These are phyloP conservation scores for Starmerella vaccinii DNA, from an alignment of 805 yeast species.

Conservation along the genomic window DNA sequence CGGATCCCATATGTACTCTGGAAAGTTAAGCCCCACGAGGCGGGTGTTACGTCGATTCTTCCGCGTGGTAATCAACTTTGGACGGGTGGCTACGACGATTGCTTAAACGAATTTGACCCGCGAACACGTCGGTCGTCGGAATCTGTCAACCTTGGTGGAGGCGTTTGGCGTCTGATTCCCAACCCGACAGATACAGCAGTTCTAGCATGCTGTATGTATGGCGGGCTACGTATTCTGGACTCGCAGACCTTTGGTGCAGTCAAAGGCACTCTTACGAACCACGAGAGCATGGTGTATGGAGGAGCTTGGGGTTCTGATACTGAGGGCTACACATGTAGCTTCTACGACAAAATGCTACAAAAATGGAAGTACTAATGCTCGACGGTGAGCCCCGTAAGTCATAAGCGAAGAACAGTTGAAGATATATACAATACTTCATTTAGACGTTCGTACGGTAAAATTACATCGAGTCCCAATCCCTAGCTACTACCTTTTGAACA, in stretches of 20 bases:
- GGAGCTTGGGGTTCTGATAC: constrained; percentile 68
- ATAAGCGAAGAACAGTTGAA: too few species aligned
- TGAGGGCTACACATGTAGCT: constrained; percentile 70
- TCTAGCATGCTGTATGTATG: constrained; percentile 86
- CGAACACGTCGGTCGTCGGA: constrained; percentile 40
- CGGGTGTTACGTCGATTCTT: constrained; percentile 82
- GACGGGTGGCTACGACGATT: constrained; percentile 92
- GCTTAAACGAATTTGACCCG: constrained; percentile 57
- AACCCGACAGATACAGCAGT: constrained; percentile 39
- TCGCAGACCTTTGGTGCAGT: constrained; percentile 19
- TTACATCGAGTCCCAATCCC: too few species aligned
- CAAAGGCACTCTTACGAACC: constrained; percentile 31
- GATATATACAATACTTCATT: too few species aligned
- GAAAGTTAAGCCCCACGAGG: constrained; percentile 56
- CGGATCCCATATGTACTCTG: constrained; percentile 31
- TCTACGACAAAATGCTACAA: constrained; percentile 77
- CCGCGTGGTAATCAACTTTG: constrained; percentile 41
- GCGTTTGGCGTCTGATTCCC: constrained; percentile 88
- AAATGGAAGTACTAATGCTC: constrained; percentile 44
- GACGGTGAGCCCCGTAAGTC: too few species aligned
- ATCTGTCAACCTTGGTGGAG: constrained; percentile 64
- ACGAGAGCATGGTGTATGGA: constrained; percentile 90
- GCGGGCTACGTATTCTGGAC: constrained; percentile 68
- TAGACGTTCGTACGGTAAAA: too few species aligned
- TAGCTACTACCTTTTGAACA: too few species aligned